phyloP scores from a whole-genome alignment of 2,329 filamentous ascomycete species.

The Talaromyces rugulosus region DNA sequence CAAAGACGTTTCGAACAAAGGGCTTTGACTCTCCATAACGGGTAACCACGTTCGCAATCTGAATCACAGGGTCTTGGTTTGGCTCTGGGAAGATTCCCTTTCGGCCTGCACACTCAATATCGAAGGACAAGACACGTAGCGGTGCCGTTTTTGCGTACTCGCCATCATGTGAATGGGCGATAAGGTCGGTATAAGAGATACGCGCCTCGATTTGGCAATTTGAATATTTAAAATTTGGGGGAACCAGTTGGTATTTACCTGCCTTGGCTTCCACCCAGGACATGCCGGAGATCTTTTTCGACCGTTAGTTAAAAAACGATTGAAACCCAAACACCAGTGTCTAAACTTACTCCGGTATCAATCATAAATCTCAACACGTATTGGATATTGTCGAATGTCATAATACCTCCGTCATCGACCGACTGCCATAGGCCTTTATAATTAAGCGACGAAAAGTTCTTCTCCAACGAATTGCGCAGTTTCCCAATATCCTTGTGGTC shows the following conservation, averaged over 20 bases:
- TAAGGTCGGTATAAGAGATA: slow-evolving; percentile 74
- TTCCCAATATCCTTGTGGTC: slow-evolving; percentile 80
- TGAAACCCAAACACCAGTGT: neutral
- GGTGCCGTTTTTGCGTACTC: slow-evolving; percentile 99
- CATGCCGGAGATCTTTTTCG: slow-evolving; percentile 75
- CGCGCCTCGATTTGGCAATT: slow-evolving; percentile 95
- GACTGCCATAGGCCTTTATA: slow-evolving; percentile 87
- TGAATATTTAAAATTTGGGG: slow-evolving; percentile 66
- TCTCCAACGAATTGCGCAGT: slow-evolving; percentile 71
- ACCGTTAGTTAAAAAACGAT: slow-evolving; percentile 8
- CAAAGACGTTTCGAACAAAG: slow-evolving; percentile 95
- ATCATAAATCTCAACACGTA: slow-evolving; percentile 98
- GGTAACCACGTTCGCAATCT: slow-evolving; percentile 95
- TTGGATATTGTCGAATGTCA: slow-evolving; percentile 94
- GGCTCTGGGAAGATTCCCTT: slow-evolving; percentile 97
- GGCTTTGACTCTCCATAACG: slow-evolving; percentile 92
- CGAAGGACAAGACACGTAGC: slow-evolving; percentile 86
- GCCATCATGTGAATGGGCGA: slow-evolving; percentile 82
- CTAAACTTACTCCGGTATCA: slow-evolving; percentile 67
- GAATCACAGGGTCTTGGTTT: slow-evolving; percentile 87
- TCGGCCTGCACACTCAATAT: slow-evolving; percentile 96
- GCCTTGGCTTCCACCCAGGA: slow-evolving; percentile 89
- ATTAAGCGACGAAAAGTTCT: slow-evolving; percentile 62
- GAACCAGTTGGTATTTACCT: slow-evolving; percentile 67
- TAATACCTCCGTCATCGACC: slow-evolving; percentile 60